phyloP scores from a whole-genome alignment of 1,139 yeast genomes.

The Meyerozyma guilliermondii region DNA sequence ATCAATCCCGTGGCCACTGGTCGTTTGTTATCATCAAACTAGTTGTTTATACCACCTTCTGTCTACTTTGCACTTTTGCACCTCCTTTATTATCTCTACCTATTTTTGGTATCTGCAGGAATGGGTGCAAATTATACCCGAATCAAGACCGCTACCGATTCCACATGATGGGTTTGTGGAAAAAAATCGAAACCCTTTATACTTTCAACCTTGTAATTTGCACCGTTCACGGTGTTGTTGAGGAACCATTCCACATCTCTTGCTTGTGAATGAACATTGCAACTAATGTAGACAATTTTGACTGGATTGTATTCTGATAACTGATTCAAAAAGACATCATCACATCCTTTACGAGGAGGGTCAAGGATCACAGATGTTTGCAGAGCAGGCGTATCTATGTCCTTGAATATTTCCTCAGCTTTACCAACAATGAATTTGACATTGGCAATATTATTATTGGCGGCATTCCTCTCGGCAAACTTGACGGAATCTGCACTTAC shows the following conservation, averaged over 20 bases:
- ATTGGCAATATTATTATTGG: constrained; percentile 65
- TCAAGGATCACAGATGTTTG: constrained; percentile 88
- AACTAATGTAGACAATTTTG: constrained; percentile 84
- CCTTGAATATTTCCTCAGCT: constrained; percentile 83
- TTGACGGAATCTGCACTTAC: constrained; percentile 87
- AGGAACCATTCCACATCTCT: constrained; percentile 85
- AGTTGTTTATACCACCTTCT: no score
- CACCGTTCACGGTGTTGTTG: constrained; percentile 59
- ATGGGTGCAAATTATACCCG: background rate
- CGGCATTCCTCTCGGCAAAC: constrained; percentile 81
- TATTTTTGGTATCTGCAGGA: background rate
- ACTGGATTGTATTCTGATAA: constrained; percentile 78
- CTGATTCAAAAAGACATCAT: constrained; percentile 79
- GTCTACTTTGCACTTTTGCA: no score
- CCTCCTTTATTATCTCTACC: no score
- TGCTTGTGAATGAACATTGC: constrained; percentile 97
- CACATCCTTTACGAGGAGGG: constrained; percentile 98
- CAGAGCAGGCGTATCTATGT: constrained; percentile 63
- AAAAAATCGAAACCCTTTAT: constrained; percentile 94
- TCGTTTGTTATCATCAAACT: no score
- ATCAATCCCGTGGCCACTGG: no score
- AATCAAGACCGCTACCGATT: constrained; percentile 79
- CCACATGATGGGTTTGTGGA: constrained; percentile 98
- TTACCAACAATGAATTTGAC: constrained; percentile 86
- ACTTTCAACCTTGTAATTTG: constrained; percentile 65